Evolutionary conservation across 1,284 basidiomycete genomes (phyloP), one percentile per base, ranked within the genome.

Genomic region (Papiliotrema terrestris): DNA sequence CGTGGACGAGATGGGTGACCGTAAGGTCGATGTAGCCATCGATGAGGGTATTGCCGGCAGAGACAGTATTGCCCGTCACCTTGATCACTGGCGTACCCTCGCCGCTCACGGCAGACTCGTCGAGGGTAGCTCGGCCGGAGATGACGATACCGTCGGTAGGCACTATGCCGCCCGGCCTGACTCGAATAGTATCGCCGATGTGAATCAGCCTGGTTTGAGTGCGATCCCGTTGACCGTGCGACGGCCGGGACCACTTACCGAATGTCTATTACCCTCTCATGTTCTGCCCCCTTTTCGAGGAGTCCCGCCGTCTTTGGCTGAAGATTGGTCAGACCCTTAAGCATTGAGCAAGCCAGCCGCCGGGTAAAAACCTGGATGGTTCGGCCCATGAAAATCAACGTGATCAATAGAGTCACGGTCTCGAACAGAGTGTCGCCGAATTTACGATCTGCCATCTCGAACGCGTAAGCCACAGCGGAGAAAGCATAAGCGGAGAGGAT

Each of bases 91-190:
- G 76, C 37, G 69, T 59, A n/a, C 76, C 73, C 67, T 82, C 80
- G 38, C 80, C 80, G 0, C 79, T 81, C 58, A 81, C 70, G 58
- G 77, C 78, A 3, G 79, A 78, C 63, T 82, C 80, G 63, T 82
- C 79, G 5, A 80, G 72, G 39, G 75, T 71, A 47, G 75, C 78
- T 6, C 65, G 56, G 13, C 80, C 80, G 20, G 60, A 57, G 43
- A 75, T 50, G 19, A 81, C 70, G 23, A 72, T 51, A 17, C 80
- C 80, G 58, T 82, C 80, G 1, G 79, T 80, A 35, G 79, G 77
- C 48, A 81, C 67, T 6, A 73, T 57, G 4, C 73, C 65, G 53
- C 76, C 76, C 2, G 78, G 68, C 0, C 55, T 42, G 26, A 81
- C 71, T 36, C 75, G 74, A 57, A 81, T 67, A 14, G 71, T 62